Evolutionary conservation across 2,329 filamentous ascomycete genomes (phyloP).

Genomic region (Apiospora aurea): DNA sequence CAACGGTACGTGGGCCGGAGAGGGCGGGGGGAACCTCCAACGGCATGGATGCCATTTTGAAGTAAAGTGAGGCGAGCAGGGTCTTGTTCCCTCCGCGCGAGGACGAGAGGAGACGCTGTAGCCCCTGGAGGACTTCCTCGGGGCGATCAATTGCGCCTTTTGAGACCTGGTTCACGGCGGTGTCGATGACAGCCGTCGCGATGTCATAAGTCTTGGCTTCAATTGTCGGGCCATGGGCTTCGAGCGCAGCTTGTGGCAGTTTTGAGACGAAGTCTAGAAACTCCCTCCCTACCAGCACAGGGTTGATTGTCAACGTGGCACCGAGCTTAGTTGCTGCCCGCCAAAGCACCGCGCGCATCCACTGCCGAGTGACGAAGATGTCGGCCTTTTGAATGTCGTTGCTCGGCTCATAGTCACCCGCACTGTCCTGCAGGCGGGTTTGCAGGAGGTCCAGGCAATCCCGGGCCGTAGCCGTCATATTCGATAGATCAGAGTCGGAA

Average conservation of each 20-base stretch:
- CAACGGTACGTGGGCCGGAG: conserved; percentile 11
- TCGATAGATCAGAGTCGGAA: conserved; percentile 42
- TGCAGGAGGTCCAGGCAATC: conserved; percentile 49
- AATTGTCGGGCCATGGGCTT: conserved; percentile 57
- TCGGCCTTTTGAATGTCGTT: conserved; percentile 58
- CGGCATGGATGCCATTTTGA: conserved; percentile 28
- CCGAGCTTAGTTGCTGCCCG: conserved; percentile 45
- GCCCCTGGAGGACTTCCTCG: conserved; percentile 45
- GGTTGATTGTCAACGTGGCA: conserved; percentile 43
- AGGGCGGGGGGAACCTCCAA: neutral
- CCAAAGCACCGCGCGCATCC: conserved; percentile 59
- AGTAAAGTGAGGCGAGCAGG: conserved; percentile 40
- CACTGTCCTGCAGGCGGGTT: conserved; percentile 49
- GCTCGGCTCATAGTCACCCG: conserved; percentile 46
- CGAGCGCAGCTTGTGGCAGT: conserved; percentile 53
- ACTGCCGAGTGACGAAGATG: conserved; percentile 56
- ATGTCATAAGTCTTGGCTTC: conserved; percentile 58
- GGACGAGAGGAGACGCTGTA: conserved; percentile 49
- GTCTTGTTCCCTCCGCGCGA: conserved; percentile 52
- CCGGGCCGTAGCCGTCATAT: conserved; percentile 38
- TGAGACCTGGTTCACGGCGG: conserved; percentile 40
- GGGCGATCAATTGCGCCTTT: conserved; percentile 36
- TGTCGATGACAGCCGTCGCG: conserved; percentile 52
- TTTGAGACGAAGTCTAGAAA: conserved; percentile 51
- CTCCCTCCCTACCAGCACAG: conserved; percentile 53